Base-by-base conservation (phyloP, 257 asterid genomes). In the Nicotiana undulata region DNA sequence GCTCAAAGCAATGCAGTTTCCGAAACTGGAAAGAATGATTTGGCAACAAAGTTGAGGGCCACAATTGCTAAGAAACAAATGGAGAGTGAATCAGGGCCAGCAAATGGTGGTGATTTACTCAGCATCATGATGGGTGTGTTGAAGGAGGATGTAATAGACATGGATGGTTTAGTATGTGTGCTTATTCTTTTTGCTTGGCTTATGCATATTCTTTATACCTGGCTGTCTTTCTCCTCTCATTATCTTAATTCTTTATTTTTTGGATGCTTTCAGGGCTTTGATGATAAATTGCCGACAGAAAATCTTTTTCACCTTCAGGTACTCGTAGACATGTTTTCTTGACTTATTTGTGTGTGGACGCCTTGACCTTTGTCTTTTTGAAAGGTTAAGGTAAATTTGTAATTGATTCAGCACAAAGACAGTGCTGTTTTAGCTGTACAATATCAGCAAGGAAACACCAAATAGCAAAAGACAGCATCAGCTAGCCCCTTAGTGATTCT, bases 221-320 rank as follows among this genome's bases (percentile, higher is more conserved):
- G 83, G 78, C 65, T 11, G 18, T 80, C 63, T 58, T 86, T 74
- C 61, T 74, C 61, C 44, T 34, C 4, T 22, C 59, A 74, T 49
- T 22, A 46, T 74, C 79, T 74, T 15, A 49, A 18, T 74, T 70
- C 59, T 6, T 76, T 82, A 83, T 80, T 86, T 85, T 80, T 75
- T 67, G 81, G 40, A 79, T 85, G 75, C 76, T 80, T 85, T 67
- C 88, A 94, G 99, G 97, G 94, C 75, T 91, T 91, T 88, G 98
- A 92, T 87, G 98, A 94, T 88, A 96, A 92, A 81, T 80, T 96
- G 90, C 97, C 96, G 22, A 90, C 93, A 32, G 97, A 96, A 82
- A 94, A 91, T 90, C 90, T 86, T 53, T 91, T 91, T 84, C 98
- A 94, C 89, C 97, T 96, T 81, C 98, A 96, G 99, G 99, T 96